A percentile compares a stretch with the other conserved stretches of the same genome.
Conservation (phyloP, 345 rosid species). For the Clausena lansium region DNA sequence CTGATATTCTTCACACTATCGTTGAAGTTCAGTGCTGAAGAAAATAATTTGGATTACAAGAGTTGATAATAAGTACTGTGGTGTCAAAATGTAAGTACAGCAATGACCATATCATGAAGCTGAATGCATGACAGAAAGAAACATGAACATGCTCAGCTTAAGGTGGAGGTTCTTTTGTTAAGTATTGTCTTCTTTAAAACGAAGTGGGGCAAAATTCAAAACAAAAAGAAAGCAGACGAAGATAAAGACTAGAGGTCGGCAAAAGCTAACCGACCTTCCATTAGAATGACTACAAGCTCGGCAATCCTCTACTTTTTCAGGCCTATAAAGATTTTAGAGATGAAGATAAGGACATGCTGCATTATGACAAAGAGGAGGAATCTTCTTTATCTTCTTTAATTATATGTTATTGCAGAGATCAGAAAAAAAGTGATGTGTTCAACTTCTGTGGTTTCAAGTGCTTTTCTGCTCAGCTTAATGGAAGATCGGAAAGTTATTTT, state of each 20-base stretch:
- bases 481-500: conserved; percentile 23
- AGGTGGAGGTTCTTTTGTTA: neutral
- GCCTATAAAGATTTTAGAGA: conserved; percentile 14
- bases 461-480: conserved; percentile 16
- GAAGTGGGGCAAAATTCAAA: conserved; percentile 17
- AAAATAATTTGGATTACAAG: conserved; percentile 38
- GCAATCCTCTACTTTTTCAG: conserved; percentile 5
- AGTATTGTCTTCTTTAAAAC: conserved; percentile 4
- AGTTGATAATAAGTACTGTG: conserved; percentile 3
- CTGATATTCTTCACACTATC: conserved; percentile 88
- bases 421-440: conserved; percentile 12
- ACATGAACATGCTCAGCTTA: conserved; percentile 11
- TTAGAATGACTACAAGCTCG: neutral
- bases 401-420: conserved; percentile 9
- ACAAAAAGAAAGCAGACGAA: conserved; percentile 3
- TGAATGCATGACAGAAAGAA: conserved; percentile 13
- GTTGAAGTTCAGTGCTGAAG: conserved; percentile 34
- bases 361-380: conserved; percentile 48
- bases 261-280: conserved; percentile 25
- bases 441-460: conserved; percentile 12
- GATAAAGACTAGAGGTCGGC: conserved; percentile 22
- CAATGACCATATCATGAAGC: conserved; percentile 15
- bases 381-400: conserved; percentile 40
- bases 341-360: conserved; percentile 36
- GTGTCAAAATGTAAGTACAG: conserved; percentile 7